These are phyloP conservation scores for Centaurea solstitialis DNA, from an alignment of 129 eudicot genomes.

Conservation along the genomic window DNA sequence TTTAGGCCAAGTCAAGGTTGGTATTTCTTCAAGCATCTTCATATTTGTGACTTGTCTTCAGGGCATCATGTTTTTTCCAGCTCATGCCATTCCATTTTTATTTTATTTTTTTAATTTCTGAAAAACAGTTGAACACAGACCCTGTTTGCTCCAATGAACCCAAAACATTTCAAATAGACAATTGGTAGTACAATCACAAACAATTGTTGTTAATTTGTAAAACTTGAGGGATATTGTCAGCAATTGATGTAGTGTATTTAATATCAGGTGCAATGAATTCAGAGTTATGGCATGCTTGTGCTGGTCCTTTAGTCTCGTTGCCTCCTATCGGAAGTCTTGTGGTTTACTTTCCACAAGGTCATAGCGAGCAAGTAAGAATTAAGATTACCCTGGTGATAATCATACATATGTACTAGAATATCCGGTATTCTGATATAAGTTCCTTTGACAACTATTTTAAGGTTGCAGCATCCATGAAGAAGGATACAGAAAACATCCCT, in stretches of 20 bases:
- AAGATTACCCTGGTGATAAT: slow-evolving; percentile 21
- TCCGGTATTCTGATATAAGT: not conserved
- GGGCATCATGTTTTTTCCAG: not conserved
- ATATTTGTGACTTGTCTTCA: not conserved
- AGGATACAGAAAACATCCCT: slow-evolving; percentile 75
- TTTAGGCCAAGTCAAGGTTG: not conserved
- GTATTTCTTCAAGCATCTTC: not conserved
- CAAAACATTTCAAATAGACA: not conserved
- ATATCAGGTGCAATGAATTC: slow-evolving; percentile 69
- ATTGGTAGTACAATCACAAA: not conserved
- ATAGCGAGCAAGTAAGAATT: slow-evolving; percentile 94
- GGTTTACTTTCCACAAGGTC: slow-evolving; percentile 95
- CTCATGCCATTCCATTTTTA: not conserved
- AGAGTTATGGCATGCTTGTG: slow-evolving; percentile 98
- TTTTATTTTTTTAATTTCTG: not conserved
- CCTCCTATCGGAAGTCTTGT: slow-evolving; percentile 93
- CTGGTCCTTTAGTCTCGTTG: slow-evolving; percentile 87
- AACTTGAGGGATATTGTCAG: not conserved
- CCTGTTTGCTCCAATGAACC: not conserved
- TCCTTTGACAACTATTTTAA: not conserved
- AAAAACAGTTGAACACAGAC: not conserved
- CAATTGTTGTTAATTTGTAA: not conserved
- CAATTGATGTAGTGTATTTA: not conserved
- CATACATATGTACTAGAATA: not conserved
- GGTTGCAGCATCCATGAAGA: slow-evolving; percentile 98